Evolutionary conservation across 345 rosid genomes (phyloP).

Genomic region (Trapa bicornis): DNA sequence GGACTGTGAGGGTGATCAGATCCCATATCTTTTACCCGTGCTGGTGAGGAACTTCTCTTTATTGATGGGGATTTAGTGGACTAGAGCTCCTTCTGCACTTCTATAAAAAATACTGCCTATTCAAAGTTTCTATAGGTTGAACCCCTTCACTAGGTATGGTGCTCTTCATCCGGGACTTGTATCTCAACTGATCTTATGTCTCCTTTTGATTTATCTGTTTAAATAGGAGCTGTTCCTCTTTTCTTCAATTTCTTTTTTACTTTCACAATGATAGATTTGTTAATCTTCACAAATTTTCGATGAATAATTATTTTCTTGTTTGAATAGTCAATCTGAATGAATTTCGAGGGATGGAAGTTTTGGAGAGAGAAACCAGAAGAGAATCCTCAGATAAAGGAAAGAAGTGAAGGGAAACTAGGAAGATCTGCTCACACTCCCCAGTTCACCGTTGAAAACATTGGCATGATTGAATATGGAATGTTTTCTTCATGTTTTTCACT

Average conservation of each 20-base stretch:
- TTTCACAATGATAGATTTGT: too few species aligned
- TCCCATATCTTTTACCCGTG: slow-evolving; percentile 25
- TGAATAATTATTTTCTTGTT: too few species aligned
- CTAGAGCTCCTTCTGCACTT: slow-evolving; percentile 20
- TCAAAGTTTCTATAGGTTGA: too few species aligned
- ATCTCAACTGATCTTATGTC: too few species aligned
- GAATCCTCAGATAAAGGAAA: slow-evolving; percentile 2
- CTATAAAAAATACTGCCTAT: too few species aligned
- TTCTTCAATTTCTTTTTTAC: too few species aligned
- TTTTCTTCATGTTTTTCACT: slow-evolving; percentile 23
- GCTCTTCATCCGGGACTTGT: too few species aligned
- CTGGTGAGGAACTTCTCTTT: slow-evolving; percentile 30
- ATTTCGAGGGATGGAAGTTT: slow-evolving; percentile 33
- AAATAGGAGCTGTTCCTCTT: too few species aligned
- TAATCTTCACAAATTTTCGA: too few species aligned
- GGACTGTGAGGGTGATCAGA: slow-evolving; percentile 40
- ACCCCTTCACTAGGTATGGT: too few species aligned
- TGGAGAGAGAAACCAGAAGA: slow-evolving; percentile 14
- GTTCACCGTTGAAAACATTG: slow-evolving; percentile 17
- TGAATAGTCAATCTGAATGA: neutral
- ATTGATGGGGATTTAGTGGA: slow-evolving; percentile 48
- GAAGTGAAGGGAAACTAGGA: neutral
- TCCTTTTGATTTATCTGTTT: too few species aligned
- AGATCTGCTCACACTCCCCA: neutral
- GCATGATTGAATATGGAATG: slow-evolving; percentile 35